phyloP scores from a whole-genome alignment of 768 basidiomycete genomes.

The Suillus tomentosus region DNA sequence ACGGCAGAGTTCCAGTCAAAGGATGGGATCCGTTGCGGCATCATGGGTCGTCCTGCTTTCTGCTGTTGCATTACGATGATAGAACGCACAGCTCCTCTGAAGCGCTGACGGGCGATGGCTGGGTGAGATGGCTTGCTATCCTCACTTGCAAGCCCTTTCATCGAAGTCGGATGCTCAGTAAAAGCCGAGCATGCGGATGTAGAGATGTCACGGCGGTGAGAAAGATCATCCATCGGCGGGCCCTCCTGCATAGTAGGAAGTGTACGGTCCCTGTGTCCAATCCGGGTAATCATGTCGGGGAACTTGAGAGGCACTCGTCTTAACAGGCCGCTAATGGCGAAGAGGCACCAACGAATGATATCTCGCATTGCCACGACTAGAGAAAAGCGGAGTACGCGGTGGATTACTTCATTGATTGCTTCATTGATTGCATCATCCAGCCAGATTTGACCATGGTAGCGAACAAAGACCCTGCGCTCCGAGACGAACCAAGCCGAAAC shows the following conservation, averaged over 20 bases:
- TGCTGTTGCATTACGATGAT: constrained; percentile 43
- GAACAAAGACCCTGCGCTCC: constrained; percentile 49
- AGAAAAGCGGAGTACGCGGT: constrained; percentile 24
- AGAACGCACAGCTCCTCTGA: constrained; percentile 45
- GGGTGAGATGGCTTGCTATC: constrained; percentile 26
- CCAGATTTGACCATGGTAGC: constrained; percentile 53
- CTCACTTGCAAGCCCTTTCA: constrained; percentile 26
- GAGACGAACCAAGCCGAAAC: constrained; percentile 59
- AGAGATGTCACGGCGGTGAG: constrained; percentile 15
- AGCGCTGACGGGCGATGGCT: constrained; percentile 35
- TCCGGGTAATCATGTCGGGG: background rate
- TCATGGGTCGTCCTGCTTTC: constrained; percentile 34
- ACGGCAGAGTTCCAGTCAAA: background rate
- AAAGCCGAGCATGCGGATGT: constrained; percentile 26
- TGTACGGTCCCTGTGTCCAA: background rate
- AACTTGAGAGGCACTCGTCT: constrained; percentile 20
- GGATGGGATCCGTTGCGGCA: constrained; percentile 6
- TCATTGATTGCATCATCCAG: constrained; percentile 46
- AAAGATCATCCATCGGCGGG: background rate
- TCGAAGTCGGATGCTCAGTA: constrained; percentile 28
- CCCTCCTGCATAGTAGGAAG: constrained; percentile 1
- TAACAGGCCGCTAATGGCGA: constrained; percentile 22
- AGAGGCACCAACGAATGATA: constrained; percentile 29
- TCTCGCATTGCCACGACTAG: constrained; percentile 20
- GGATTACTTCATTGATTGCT: constrained; percentile 33